Evolutionary conservation across 2,329 filamentous ascomycete genomes (phyloP), one percentile per base, ranked within the genome.

Genomic region (Pseudocercospora eumusae): DNA sequence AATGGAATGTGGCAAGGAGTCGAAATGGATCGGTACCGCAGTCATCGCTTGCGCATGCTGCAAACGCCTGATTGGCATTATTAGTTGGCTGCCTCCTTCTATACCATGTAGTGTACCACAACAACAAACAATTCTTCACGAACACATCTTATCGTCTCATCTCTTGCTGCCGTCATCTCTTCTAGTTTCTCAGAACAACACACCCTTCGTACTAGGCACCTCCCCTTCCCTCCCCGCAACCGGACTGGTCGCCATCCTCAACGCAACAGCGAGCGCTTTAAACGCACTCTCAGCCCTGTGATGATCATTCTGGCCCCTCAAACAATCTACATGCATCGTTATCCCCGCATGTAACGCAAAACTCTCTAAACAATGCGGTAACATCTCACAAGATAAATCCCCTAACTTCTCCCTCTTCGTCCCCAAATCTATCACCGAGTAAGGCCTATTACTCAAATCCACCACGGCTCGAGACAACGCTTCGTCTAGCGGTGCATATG

Each of bases 261-360:
- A 83, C 7, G 95, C 95, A 49, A 97, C 87, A 0, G 95, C 95
- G 68, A 98, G 78, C 52, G 95, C 95, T 84, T 99, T 99, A 79
- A 99, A 97, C 15, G 93, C 95, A 75, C 90, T 95, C 85, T 98
- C 95, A 9, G 95, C 93, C 62, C 93, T 84, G 80, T 98, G 95
- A 78, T 98, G 95, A 79, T 98, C 95, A 78, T 98, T 99, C 65
- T 90, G 86, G 57, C 95, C 95, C 66, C 92, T 86, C 60, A 96
- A 79, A 78, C 91, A 96, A 79, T 97, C 92, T 62, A 99, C 91
- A 80, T 99, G 95, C 74, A 98, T 80, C n/a, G 95, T 99, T 57
- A 97, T 84, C 25, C 92, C 88, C 3, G 92, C 92, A 9, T 87
- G 91, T 80, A 96, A 90, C 45, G 93, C 93, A 78, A 97, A 99